Evolutionary conservation across 257 asterid genomes (phyloP), one percentile per base, ranked within the genome.

Genomic region (Galeopsis tetrahit): DNA sequence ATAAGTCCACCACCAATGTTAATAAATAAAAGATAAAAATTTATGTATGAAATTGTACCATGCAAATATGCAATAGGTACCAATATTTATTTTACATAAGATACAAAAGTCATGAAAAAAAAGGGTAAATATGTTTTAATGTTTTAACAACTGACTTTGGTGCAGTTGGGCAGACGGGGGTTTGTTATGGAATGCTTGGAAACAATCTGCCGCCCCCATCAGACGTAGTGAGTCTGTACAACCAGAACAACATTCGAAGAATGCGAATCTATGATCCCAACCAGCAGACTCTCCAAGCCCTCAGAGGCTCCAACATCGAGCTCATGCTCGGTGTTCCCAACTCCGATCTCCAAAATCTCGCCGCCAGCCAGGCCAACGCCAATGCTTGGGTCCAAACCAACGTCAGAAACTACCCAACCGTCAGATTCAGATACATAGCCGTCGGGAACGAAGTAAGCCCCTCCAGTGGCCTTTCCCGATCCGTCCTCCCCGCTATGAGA

Each of bases 401-500:
- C 33, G 84, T 86, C 0, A 32, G 53, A 17, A 90, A 83, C 87
- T 77, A 77, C 28, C 71, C 66, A 4, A 69, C 75, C 44, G 89
- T 86, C 4, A 67, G 61, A 2, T 80, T 85, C 74, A 60, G 72
- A 11, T 85, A 87, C 80, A 85, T 87, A 2, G 86, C 84, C 0
- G 91, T 85, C 9, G 93, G 93, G 13, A 89, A 89, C 36, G 91
- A 89, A 79, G 86, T 82, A 28, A 66, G 74, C 75, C 86, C 84
- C 2, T 3, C 52, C 1, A 33, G 62, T 0, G 78, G 76, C 63
- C 63, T 76, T 0, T 10, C 80, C 48, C 21, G 5, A 4, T 53
- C 72, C 60, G 78, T 82, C 66, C 76, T 76, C 57, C 82, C 80
- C 0, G 84, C 86, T 40, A n/a, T 82, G 35, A 52, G 32, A 3